Conservation (phyloP, 768 basidiomycete species). For the Tricholoma sp. region DNA sequence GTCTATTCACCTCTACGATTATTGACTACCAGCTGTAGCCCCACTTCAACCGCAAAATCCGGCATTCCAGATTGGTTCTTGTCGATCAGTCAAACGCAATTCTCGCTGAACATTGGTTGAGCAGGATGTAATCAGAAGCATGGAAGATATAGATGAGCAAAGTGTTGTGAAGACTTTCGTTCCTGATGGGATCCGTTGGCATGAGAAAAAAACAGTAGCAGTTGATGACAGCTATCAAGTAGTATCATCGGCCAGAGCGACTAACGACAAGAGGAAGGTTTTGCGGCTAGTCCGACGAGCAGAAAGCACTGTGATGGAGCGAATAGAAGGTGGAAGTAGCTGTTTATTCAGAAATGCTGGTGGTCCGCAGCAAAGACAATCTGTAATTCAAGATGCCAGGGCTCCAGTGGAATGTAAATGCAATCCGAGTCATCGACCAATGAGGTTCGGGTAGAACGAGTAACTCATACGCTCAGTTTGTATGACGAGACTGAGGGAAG, state of each 20-base stretch:
- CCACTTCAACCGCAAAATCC: constrained; percentile 9
- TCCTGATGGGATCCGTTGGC: background rate
- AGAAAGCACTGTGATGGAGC: too few species aligned
- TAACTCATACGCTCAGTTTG: too few species aligned
- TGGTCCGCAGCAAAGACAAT: too few species aligned
- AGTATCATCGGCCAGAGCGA: constrained; percentile 6
- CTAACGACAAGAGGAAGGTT: constrained; percentile 3
- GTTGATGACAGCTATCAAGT: constrained; percentile 2
- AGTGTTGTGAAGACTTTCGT: background rate
- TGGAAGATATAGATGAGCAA: background rate
- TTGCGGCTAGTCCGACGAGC: too few species aligned
- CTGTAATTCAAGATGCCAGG: too few species aligned
- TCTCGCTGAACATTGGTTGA: constrained; percentile 12
- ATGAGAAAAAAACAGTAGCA: background rate
- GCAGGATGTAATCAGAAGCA: constrained; percentile 10
- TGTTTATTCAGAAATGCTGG: too few species aligned
- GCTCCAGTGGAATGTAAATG: too few species aligned
- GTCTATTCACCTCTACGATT: constrained; percentile 10
- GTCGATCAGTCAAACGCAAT: constrained; percentile 5
- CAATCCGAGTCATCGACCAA: too few species aligned
- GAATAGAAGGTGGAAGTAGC: too few species aligned
- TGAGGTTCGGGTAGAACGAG: too few species aligned
- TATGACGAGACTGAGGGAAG: too few species aligned
- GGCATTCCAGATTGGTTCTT: constrained; percentile 6
- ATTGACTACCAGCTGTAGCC: constrained; percentile 1